Percentiles rank a stretch among this genome's conserved stretches.
These are phyloP conservation scores for Pisolithus thermaeus DNA, from an alignment of 1,284 basidiomycete species.

Conservation along the genomic window DNA sequence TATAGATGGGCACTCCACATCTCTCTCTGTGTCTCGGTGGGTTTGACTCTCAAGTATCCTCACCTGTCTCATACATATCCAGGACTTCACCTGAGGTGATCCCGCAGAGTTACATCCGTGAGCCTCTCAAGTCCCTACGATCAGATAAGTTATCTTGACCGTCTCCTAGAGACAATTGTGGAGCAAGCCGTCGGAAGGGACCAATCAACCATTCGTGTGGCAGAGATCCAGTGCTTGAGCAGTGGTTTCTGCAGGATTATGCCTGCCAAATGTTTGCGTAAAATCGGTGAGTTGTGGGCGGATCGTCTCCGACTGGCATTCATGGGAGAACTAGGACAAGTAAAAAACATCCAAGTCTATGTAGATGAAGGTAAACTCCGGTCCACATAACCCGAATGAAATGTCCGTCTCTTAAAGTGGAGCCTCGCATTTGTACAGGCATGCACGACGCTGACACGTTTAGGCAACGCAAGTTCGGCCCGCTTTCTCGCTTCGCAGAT, in stretches of 20 bases:
- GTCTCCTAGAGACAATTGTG: constrained; percentile 55
- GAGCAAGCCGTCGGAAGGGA: constrained; percentile 58
- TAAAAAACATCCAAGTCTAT: constrained; percentile 53
- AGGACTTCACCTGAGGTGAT: no score
- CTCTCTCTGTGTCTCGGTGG: no score
- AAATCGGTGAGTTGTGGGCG: constrained; percentile 56
- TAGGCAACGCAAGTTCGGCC: constrained; percentile 45
- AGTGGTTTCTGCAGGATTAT: constrained; percentile 78
- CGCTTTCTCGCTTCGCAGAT: constrained; percentile 64
- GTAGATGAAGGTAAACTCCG: constrained; percentile 51
- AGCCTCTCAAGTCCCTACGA: no score
- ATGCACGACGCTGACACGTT: constrained; percentile 46
- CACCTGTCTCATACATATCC: no score
- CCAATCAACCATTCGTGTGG: no score
- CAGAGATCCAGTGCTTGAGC: constrained; percentile 42
- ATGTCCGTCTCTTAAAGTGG: constrained; percentile 8
- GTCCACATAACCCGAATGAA: no score
- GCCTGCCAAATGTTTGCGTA: constrained; percentile 59
- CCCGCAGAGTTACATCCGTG: no score
- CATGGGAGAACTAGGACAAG: no score
- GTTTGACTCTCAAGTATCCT: no score
- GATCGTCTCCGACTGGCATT: no score
- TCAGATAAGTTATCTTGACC: not conserved
- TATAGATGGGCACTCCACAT: no score
- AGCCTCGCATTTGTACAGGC: no score